Evolutionary conservation across 495 filamentous ascomycete genomes (phyloP), one percentile per base, ranked within the genome.

Genomic region (Pyrenopolyporus hunteri): DNA sequence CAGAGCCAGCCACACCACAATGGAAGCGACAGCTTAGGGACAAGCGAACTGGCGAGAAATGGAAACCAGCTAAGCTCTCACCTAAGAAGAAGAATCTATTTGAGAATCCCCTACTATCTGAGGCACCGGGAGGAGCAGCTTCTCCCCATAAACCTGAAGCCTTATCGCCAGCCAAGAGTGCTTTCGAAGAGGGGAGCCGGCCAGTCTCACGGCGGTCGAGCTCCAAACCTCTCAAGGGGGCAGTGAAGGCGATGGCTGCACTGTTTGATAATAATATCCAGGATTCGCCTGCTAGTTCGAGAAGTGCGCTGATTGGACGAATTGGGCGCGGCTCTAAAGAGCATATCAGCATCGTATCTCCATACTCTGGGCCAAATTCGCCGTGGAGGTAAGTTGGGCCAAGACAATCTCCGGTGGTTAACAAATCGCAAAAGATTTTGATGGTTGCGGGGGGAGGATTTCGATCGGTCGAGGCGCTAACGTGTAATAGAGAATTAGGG

Each of bases 231-330:
- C 29, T 51, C 1, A 65, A 66, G 2, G 74, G 68, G n/a, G 66
- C 68, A 8, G 77, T 79, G 19, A 78, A 71, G 52, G 76, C 75
- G 2, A 78, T 80, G 66, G 68, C 78, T 13, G 77, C 75, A 19
- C 62, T 73, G 44, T 80, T 80, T 61, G 74, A 80, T 31, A 68
- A 60, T 43, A 70, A 64, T 8, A 50, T 36, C 7, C 57, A 31
- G 22, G 53, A 66, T 28, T 64, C 67, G 0, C 39, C 42, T n/a
- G 23, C 37, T 36, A 37, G 44, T 6, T 23, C 56, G 4, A 4
- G 16, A 9, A n/a, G 17, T 4, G 4, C 49, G 20, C 43, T 47
- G 31, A 32, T 47, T 1, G 22, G 56, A 23, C 48, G 29, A n/a
- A 40, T 28, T 5, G 29, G 19, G 8, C 36, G 16, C 16, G 45